These are phyloP conservation scores for Kwoniella botswanensis DNA, from an alignment of 768 basidiomycete species.

Conservation along the genomic window DNA sequence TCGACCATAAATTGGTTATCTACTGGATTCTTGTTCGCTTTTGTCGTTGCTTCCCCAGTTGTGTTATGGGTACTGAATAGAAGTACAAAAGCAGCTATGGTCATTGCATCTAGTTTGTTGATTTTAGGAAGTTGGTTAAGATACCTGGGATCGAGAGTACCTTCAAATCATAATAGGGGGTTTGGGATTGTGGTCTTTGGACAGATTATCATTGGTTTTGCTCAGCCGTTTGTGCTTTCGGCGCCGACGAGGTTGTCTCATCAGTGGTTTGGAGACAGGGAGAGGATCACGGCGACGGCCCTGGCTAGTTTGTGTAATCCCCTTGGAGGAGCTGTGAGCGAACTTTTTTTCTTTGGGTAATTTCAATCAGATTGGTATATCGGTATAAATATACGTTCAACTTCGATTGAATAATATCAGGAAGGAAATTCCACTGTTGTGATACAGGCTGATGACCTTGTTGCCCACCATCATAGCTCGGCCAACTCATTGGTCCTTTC, in stretches of 20 bases:
- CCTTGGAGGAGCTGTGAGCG: conserved; percentile 18
- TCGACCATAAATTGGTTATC: conserved; percentile 18
- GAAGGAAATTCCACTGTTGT: not conserved
- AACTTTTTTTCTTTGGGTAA: no score
- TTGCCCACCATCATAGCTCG: not conserved
- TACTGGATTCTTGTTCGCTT: conserved; percentile 24
- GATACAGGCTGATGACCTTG: not conserved
- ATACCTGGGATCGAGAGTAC: conserved; percentile 3
- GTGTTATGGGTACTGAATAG: conserved; percentile 8
- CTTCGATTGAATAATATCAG: not conserved
- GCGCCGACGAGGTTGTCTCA: conserved; percentile 16
- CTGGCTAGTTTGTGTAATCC: conserved; percentile 20
- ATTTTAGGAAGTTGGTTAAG: conserved; percentile 20
- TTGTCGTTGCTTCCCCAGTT: conserved; percentile 11
- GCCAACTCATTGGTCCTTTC: conserved; percentile 17
- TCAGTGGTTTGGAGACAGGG: conserved; percentile 15
- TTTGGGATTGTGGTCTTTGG: conserved; percentile 14
- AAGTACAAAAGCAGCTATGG: conserved; percentile 8
- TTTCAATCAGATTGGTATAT: not conserved
- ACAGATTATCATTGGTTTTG: conserved; percentile 16
- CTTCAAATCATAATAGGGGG: not conserved
- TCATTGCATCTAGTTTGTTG: conserved; percentile 4
- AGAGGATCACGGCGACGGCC: conserved; percentile 15
- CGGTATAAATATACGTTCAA: not conserved
- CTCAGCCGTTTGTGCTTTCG: conserved; percentile 12